These are phyloP conservation scores for Perilla frutescens DNA, from an alignment of 257 asterid species.

Conservation along the genomic window DNA sequence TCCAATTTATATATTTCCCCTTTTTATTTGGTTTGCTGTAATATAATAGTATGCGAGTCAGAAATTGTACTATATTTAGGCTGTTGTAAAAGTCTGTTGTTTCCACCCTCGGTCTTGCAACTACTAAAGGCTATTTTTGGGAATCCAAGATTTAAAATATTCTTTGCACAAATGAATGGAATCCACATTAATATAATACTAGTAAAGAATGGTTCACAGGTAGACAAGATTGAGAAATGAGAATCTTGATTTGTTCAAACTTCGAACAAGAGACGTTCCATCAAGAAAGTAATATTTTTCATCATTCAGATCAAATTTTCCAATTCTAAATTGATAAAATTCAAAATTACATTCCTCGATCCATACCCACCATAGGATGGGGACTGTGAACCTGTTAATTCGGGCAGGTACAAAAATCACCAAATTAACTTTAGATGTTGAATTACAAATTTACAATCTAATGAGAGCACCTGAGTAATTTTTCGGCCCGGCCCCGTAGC, in stretches of 20 bases:
- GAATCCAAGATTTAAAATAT: conserved; percentile 37
- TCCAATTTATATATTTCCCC: background rate
- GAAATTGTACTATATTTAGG: conserved; percentile 26
- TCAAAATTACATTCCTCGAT: too few relatives aligned
- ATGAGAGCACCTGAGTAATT: too few relatives aligned
- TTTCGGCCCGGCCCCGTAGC: too few relatives aligned
- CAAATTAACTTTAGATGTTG: too few relatives aligned
- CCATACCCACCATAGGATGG: too few relatives aligned
- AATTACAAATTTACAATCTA: too few relatives aligned
- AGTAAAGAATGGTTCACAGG: conserved; percentile 33
- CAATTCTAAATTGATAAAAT: too few relatives aligned
- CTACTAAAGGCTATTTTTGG: conserved; percentile 30
- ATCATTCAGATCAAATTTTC: too few relatives aligned
- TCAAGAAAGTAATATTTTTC: background rate
- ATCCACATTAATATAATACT: conserved; percentile 23
- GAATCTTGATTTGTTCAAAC: conserved; percentile 46
- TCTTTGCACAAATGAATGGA: conserved; percentile 35
- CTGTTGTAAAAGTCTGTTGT: conserved; percentile 27
- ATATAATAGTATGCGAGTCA: background rate
- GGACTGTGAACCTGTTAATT: too few relatives aligned
- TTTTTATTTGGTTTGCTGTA: conserved; percentile 14
- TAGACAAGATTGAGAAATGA: background rate
- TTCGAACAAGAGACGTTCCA: conserved; percentile 23
- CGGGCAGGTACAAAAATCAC: too few relatives aligned
- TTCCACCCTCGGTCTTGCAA: conserved; percentile 30